phyloP scores from a whole-genome alignment of 495 filamentous ascomycete species.

The Penicillium parvum region DNA sequence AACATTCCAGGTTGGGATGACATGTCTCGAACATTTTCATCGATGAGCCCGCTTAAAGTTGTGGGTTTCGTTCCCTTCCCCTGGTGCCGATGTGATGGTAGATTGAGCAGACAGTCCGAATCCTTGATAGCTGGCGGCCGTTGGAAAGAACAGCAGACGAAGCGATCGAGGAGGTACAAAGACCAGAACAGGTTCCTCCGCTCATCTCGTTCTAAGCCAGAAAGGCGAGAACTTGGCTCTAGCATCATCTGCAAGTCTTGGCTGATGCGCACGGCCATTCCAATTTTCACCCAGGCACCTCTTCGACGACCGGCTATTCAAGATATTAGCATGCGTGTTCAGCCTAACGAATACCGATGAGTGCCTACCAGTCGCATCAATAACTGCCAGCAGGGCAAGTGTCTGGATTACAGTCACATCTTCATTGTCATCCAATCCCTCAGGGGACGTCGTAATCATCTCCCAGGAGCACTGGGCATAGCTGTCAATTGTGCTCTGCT shows the following conservation, averaged over 20 bases:
- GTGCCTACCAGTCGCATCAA: slow-evolving; percentile 28
- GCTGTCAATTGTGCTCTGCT: slow-evolving; percentile 16
- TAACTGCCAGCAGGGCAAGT: slow-evolving; percentile 24
- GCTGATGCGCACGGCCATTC: slow-evolving; percentile 27
- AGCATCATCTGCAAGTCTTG: slow-evolving; percentile 29
- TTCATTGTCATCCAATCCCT: slow-evolving; percentile 11
- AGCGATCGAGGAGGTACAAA: slow-evolving; percentile 29
- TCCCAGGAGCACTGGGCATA: slow-evolving; percentile 30
- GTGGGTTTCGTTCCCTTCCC: background rate
- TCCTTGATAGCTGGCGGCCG: slow-evolving; percentile 26
- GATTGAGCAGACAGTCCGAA: slow-evolving; percentile 17
- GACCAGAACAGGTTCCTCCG: slow-evolving; percentile 32
- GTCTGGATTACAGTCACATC: slow-evolving; percentile 26
- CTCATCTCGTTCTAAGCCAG: slow-evolving; percentile 23
- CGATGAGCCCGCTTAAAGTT: slow-evolving; percentile 9
- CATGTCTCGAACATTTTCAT: slow-evolving; percentile 1
- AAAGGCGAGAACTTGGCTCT: slow-evolving; percentile 17
- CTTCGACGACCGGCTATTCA: slow-evolving; percentile 20
- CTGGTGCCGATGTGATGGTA: slow-evolving; percentile 12
- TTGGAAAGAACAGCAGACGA: slow-evolving; percentile 26
- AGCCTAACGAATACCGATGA: background rate
- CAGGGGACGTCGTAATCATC: slow-evolving; percentile 16
- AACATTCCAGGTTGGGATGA: slow-evolving; percentile 10
- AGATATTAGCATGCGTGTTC: slow-evolving; percentile 3
- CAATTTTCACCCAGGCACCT: slow-evolving; percentile 31